Base-by-base conservation (phyloP, 2,329 filamentous ascomycete genomes). In the Fusarium chaquense region DNA sequence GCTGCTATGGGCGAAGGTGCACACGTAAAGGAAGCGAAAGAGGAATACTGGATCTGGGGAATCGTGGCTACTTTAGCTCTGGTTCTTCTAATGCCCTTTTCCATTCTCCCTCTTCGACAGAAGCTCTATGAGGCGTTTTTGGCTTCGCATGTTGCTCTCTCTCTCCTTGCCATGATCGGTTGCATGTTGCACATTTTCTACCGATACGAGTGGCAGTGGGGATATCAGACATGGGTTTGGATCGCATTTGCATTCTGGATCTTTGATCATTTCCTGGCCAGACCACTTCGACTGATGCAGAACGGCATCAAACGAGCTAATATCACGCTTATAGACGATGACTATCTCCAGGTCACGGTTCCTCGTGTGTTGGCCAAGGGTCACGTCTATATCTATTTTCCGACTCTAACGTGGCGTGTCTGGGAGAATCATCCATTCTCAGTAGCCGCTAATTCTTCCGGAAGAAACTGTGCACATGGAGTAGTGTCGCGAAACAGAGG, bases 11-110 rank as follows among this genome's bases (percentile, higher is more conserved):
- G 51, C 8, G 55, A 44, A n/a, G 43, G 33, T 6, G 75, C 73
- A 1, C 73, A 64, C 5, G 79, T 81, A 50, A 58, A 62, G 10
- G 53, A 60, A 12, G 50, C 57, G 12, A 77, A 79, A 22, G 51
- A 65, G 2, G 68, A 71, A 1, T 85, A 81, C 55, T 85, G 82
- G 83, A 73, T 76, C 38, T 84, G 80, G 80, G 83, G 83, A 1
- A 78, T 79, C 44, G 76, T 83, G 12, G 82, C 73, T 4, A 83
- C 81, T 0, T 55, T 83, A 2, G 62, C 74, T 1, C 71, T 75
- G 32, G 65, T 70, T 10, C 64, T 79, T 2, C 65, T 83, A 4
- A 57, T 80, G 3, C 62, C 77, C 11, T 67, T 76, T 15, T 81
- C 78, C 77, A 2, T 72, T 82, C 51, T 54, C 5, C 38, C 38